Percentiles rank a stretch among this genome's conserved stretches.
These are phyloP conservation scores for Mortierella sp. DNA, from an alignment of 371 early-diverging fungal genomes.

Conservation along the genomic window DNA sequence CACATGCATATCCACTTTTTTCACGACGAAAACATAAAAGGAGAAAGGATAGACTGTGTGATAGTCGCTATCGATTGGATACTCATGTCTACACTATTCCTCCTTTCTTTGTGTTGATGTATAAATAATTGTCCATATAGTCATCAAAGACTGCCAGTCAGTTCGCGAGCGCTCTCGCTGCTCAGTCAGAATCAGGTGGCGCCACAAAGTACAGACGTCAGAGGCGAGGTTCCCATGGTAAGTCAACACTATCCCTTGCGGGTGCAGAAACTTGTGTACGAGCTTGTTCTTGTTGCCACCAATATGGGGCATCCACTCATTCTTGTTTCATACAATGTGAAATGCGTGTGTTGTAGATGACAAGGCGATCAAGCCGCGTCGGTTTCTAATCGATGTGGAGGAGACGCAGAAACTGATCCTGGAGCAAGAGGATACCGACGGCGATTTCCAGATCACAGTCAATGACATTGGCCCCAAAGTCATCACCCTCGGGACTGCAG, in stretches of 20 bases:
- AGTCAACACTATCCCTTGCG: too few relatives aligned
- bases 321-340: too few relatives aligned
- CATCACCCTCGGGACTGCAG: constrained; percentile 89
- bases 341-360: constrained; percentile 83
- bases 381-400: constrained; percentile 89
- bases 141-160: neutral
- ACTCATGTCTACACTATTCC: neutral
- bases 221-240: constrained; percentile 22
- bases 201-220: constrained; percentile 21
- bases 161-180: neutral
- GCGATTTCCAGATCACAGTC: constrained; percentile 95
- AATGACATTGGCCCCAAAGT: constrained; percentile 94
- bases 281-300: too few relatives aligned
- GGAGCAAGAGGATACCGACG: constrained; percentile 96
- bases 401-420: constrained; percentile 84
- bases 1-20: neutral
- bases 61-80: neutral
- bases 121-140: neutral
- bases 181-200: constrained; percentile 2
- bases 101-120: too few relatives aligned
- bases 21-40: neutral
- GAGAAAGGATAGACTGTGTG: neutral
- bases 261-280: too few relatives aligned
- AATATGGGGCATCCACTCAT: too few relatives aligned
- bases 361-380: constrained; percentile 74